Base-by-base conservation (phyloP, 768 basidiomycete genomes). In the Rhodocollybia butyracea region DNA sequence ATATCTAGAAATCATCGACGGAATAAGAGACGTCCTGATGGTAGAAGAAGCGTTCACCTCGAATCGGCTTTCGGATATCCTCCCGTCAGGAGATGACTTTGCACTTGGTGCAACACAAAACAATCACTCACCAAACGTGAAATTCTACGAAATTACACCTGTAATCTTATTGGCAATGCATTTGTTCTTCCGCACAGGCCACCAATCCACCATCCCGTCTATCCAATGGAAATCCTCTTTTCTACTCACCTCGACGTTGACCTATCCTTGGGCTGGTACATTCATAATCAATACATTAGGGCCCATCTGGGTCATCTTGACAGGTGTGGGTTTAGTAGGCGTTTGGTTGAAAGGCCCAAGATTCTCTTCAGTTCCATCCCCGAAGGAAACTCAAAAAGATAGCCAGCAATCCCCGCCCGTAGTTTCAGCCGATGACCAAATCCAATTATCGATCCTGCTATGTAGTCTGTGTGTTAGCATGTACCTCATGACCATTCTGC, bases 221-320 rank as follows among this genome's bases (percentile, higher is more conserved):
- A 82, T 99, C 40, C 96, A 98, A 61, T 99, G 96, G 97, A 97
- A 97, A 68, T 73, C 88, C 1, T 95, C 90, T 6, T 99, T 98
- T 70, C 67, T 98, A 27, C 77, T 99, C 54, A 82, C 84, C 2
- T 73, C 82, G 3, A 83, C 77, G 0, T 74, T 94, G 41, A 74
- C 71, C 11, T 93, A 91, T 66, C 86, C 89, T 0, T 81, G 84
- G 62, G 86, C 94, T 0, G 42, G 89, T 2, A 85, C 92, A 24
- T 86, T 94, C 5, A 67, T 81, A 2, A 68, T 88, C 57, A 98
- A 98, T 69, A 85, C 88, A 6, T 72, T 92, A 51, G 91, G 94
- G 0, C 81, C 89, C 0, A 72, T 86, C 57, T 73, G 89, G 63
- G 64, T 97, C 41, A 83, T 86, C 8, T 77, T 63, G 1, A 68